Evolutionary conservation across 768 basidiomycete species (phyloP).

Genomic region (Lentinus tigrinus): DNA sequence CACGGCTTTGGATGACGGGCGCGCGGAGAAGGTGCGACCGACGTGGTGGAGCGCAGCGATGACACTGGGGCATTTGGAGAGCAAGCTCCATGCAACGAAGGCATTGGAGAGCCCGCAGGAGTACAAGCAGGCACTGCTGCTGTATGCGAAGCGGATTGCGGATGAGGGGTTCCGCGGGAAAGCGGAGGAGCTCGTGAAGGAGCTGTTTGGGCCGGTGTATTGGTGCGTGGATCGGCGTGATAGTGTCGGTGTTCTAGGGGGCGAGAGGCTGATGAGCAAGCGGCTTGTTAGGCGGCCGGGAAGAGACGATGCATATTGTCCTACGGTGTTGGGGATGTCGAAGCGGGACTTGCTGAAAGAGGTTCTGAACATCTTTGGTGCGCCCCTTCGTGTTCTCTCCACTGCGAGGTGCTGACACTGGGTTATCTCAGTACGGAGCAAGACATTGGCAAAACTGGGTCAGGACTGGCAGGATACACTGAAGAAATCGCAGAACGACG

Average conservation of each 20-base stretch:
- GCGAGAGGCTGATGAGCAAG: background rate
- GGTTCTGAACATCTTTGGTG: conserved; percentile 77
- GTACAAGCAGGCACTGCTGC: conserved; percentile 70
- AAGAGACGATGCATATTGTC: conserved; percentile 65
- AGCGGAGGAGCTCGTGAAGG: conserved; percentile 88
- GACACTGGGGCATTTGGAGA: conserved; percentile 88
- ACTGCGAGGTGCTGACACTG: background rate
- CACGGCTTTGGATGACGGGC: conserved; percentile 14
- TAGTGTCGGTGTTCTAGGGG: background rate
- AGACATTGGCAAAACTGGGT: conserved; percentile 71
- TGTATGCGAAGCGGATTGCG: conserved; percentile 83
- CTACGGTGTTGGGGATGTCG: conserved; percentile 64
- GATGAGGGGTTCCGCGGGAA: conserved; percentile 88
- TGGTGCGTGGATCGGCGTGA: conserved; percentile 54
- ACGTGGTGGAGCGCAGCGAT: conserved; percentile 82
- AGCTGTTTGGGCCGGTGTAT: conserved; percentile 87
- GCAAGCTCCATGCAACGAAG: conserved; percentile 69
- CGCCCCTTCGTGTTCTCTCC: conserved; percentile 25
- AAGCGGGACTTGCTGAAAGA: conserved; percentile 86
- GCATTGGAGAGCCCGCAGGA: conserved; percentile 81
- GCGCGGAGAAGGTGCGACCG: conserved; percentile 49
- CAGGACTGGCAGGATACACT: conserved; percentile 82
- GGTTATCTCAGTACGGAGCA: conserved; percentile 57
- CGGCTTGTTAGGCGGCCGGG: conserved; percentile 58
- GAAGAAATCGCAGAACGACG: conserved; percentile 49